phyloP scores from a whole-genome alignment of 2,329 filamentous ascomycete species.

The Trichoderma arundinaceum region DNA sequence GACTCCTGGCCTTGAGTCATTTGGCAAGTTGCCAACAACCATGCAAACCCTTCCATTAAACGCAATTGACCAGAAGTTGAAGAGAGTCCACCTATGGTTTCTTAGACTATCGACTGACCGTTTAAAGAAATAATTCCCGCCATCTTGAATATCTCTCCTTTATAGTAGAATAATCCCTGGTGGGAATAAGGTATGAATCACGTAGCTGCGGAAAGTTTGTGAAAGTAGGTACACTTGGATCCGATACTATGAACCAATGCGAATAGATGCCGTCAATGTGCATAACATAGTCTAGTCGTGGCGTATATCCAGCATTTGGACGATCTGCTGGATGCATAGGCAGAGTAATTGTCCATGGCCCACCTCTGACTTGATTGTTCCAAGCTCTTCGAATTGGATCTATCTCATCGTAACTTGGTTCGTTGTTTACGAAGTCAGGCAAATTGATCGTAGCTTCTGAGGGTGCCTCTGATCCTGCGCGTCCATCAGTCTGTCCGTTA shows the following conservation, averaged over 20 bases:
- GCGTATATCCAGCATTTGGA: too few relatives aligned
- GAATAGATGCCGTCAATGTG: not conserved
- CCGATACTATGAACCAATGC: slow-evolving; percentile 1
- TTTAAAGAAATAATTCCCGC: not conserved
- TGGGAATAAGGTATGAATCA: not conserved
- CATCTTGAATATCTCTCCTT: not conserved
- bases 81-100: not conserved
- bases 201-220: not conserved
- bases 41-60: not conserved
- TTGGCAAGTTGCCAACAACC: not conserved
- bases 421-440: not conserved
- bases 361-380: not conserved
- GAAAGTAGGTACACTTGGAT: not conserved
- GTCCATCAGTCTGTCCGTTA: too few relatives aligned
- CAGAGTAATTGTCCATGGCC: not conserved
- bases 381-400: not conserved
- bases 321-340: not conserved
- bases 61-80: not conserved
- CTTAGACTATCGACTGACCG: not conserved
- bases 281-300: not conserved
- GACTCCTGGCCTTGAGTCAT: not conserved
- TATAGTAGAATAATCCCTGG: not conserved
- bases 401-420: not conserved
- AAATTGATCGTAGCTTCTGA: too few relatives aligned
- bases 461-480: too few relatives aligned